These are phyloP conservation scores for Rubia tinctorum DNA, from an alignment of 305 asterid species.

Conservation along the genomic window DNA sequence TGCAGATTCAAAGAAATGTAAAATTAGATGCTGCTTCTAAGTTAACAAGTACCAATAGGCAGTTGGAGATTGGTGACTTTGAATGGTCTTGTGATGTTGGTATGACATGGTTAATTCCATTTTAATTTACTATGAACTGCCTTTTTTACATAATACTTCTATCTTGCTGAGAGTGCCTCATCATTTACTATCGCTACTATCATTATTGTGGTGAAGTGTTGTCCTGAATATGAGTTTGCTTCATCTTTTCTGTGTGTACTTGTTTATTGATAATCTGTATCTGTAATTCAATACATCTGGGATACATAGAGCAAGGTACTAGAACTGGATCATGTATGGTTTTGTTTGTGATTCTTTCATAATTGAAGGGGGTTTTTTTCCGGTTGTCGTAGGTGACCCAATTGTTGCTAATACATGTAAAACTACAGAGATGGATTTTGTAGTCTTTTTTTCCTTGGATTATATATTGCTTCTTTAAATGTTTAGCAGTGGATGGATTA, in stretches of 20 bases:
- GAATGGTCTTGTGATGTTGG: conserved; percentile 93
- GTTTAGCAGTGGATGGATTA: no score
- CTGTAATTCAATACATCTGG: not conserved
- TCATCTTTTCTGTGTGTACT: not conserved
- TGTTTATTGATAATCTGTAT: not conserved
- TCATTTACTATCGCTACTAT: not conserved
- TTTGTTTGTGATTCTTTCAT: not conserved
- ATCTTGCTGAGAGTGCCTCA: not conserved
- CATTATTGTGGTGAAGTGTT: not conserved
- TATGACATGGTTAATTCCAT: conserved; percentile 26
- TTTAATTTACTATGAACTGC: not conserved
- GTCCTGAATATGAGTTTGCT: not conserved
- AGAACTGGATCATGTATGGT: not conserved
- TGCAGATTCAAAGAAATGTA: conserved; percentile 78
- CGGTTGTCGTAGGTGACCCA: not conserved
- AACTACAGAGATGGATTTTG: no score
- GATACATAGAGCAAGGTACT: not conserved
- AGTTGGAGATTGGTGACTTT: conserved; percentile 50
- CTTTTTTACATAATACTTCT: not conserved
- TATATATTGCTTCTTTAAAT: no score
- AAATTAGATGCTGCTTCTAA: conserved; percentile 91
- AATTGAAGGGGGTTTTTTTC: not conserved
- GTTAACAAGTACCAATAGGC: conserved; percentile 50
- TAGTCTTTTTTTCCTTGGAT: no score
- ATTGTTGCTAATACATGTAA: no score